Evolutionary conservation across 1,139 yeast genomes (phyloP).

Genomic region (Magnusiomyces magnusii): DNA sequence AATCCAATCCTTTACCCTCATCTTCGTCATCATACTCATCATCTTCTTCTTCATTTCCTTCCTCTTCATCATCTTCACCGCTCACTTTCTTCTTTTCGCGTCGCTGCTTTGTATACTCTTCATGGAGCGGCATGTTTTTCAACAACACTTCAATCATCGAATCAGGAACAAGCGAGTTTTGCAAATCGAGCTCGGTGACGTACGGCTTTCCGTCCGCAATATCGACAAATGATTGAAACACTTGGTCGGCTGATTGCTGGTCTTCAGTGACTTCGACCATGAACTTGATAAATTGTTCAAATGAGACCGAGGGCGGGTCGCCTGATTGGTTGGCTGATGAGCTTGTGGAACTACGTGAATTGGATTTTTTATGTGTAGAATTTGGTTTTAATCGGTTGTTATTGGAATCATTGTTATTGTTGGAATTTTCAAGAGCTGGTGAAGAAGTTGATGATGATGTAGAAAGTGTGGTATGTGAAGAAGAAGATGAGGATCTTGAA

Average conservation of each 20-base stretch:
- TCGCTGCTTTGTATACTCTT: slow-evolving; percentile 9
- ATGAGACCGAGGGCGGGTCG: slow-evolving; percentile 25
- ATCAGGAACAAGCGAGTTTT: slow-evolving; percentile 33
- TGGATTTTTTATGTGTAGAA: background rate
- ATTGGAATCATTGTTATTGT: background rate
- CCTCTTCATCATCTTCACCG: background rate
- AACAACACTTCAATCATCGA: slow-evolving; percentile 31
- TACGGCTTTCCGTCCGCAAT: slow-evolving; percentile 37
- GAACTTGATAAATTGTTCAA: slow-evolving; percentile 36
- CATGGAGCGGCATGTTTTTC: slow-evolving; percentile 27
- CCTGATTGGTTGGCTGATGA: background rate
- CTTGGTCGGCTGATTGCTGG: slow-evolving; percentile 37
- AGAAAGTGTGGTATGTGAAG: slow-evolving; percentile 1
- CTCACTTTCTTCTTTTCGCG: background rate
- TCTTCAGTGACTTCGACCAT: slow-evolving; percentile 39
- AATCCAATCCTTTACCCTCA: slow-evolving; percentile 30
- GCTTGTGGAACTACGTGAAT: background rate
- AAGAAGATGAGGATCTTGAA: background rate
- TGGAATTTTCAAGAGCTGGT: too few species aligned
- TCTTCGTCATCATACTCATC: background rate
- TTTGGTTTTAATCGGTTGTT: background rate
- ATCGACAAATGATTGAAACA: slow-evolving; percentile 35
- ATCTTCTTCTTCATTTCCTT: slow-evolving; percentile 1
- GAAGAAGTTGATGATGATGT: background rate
- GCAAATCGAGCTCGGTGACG: slow-evolving; percentile 37